Base-by-base conservation (phyloP, 176 grass and related monocot genomes). In the Stipa capillata region DNA sequence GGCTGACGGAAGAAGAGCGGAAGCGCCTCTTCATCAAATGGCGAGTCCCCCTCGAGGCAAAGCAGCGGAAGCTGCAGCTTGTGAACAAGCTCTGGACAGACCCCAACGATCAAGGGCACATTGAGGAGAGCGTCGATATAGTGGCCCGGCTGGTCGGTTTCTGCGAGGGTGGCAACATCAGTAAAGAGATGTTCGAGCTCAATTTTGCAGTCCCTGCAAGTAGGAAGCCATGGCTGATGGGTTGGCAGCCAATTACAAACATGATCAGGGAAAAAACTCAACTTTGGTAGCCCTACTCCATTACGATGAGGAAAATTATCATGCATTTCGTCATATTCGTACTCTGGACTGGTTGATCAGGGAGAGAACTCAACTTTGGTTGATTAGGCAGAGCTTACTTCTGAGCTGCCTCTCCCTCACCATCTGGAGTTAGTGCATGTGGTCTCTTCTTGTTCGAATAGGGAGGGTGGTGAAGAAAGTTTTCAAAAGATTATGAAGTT, bases 181-280 rank as follows among this genome's bases (percentile, higher is more conserved):
- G 90, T 74, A 99, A 99, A 78, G 96, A 99, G 88, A 95, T 95
- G 96, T 99, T 99, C 36, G 96, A 95, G 73, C 85, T 99, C 52
- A 99, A 99, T 42, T 70, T 99, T 56, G 70, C 90, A 0, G 17
- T 85, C 28, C 90, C 96, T 54, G 62, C 87, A 4, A 82, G 78
- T 50, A 99, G 79, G 90, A 98, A 89, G 35, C 87, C 95, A 2
- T 98, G 90, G 95, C 69, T 98, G 36, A 20, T 90, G 72, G 96
- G 90, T 37, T 99, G 96, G 96, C 96, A 93, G 49, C 97, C 94
- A 23, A 97, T 94, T 74, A 94, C 91, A 35, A 97, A 92, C 83
- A 90, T 70, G 67, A 70, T 70, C 42, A 70, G 27, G 67, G 67
- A 70, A 15, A 70, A 4, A 1, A 42, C 67, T 20, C 67, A 70